Percentiles rank a stretch among this genome's conserved stretches.
phyloP scores from a whole-genome alignment of 2,329 filamentous ascomycete species.

The Fusarium sp. region DNA sequence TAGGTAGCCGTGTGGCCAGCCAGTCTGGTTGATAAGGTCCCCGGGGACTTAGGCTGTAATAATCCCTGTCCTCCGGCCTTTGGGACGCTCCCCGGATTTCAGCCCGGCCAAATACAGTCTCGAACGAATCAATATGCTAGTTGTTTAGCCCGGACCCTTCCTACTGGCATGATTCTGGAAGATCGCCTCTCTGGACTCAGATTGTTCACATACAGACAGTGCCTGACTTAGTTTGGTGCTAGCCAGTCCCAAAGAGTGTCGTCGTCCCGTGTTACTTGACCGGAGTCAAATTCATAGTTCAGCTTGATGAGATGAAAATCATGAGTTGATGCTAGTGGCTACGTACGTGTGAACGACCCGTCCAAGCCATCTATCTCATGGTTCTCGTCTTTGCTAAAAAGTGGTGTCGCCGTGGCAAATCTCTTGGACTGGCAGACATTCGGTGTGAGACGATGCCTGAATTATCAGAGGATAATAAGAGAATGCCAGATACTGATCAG shows the following conservation, averaged over 20 bases:
- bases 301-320: slow-evolving; percentile 4
- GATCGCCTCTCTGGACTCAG: slow-evolving; percentile 39
- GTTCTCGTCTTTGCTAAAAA: neutral
- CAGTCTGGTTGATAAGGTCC: slow-evolving; percentile 42
- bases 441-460: neutral
- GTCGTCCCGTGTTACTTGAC: slow-evolving; percentile 22
- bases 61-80: slow-evolving; percentile 41
- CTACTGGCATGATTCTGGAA: slow-evolving; percentile 47
- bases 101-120: slow-evolving; percentile 38
- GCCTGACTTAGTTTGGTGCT: slow-evolving; percentile 23
- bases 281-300: slow-evolving; percentile 12
- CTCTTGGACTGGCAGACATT: neutral
- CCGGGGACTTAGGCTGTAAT: slow-evolving; percentile 42
- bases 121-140: slow-evolving; percentile 27
- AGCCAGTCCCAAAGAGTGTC: slow-evolving; percentile 21
- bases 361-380: neutral
- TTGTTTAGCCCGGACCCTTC: slow-evolving; percentile 27
- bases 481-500: slow-evolving; percentile 9
- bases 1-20: slow-evolving; percentile 48
- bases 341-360: neutral
- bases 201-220: neutral
- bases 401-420: slow-evolving; percentile 13
- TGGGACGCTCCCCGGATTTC: slow-evolving; percentile 48
- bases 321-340: neutral
- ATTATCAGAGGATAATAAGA: slow-evolving; percentile 5